Percentiles rank a stretch among this genome's conserved stretches.
Evolutionary conservation across 2,329 filamentous ascomycete species (phyloP).

Genomic region (Elsinoe australis): DNA sequence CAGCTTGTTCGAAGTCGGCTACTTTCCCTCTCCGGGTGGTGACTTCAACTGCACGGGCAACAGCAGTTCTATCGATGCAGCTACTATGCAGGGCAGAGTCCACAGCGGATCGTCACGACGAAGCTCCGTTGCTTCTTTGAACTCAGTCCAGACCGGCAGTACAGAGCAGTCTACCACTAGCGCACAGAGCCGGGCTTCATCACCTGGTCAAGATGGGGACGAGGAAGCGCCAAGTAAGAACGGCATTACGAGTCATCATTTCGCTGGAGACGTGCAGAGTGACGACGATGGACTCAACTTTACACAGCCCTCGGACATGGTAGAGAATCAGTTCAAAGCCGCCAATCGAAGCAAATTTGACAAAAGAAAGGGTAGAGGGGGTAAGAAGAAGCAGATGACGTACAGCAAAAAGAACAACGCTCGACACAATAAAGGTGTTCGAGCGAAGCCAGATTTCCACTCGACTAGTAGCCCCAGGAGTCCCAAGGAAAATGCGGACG

Average conservation of each 20-base stretch:
- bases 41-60: constrained; percentile 49
- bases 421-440: constrained; percentile 2
- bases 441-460: background rate
- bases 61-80: constrained; percentile 21
- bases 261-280: constrained; percentile 18
- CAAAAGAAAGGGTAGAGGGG: constrained; percentile 1
- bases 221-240: constrained; percentile 24
- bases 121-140: constrained; percentile 21
- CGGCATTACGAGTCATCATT: constrained; percentile 20
- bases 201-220: constrained; percentile 25
- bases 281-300: constrained; percentile 17
- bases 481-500: constrained; percentile 15
- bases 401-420: constrained; percentile 24
- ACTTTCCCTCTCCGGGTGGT: constrained; percentile 52
- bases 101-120: constrained; percentile 23
- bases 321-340: constrained; percentile 17
- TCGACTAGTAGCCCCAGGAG: background rate
- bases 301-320: background rate
- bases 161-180: constrained; percentile 19
- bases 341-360: constrained; percentile 17
- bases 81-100: constrained; percentile 27
- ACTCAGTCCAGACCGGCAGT: constrained; percentile 23
- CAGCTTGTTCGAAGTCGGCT: constrained; percentile 69
- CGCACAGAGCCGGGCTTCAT: constrained; percentile 13
- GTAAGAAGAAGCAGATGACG: constrained; percentile 20